Conservation (phyloP, 305 asterid genomes). For the Coffea humblotiana region DNA sequence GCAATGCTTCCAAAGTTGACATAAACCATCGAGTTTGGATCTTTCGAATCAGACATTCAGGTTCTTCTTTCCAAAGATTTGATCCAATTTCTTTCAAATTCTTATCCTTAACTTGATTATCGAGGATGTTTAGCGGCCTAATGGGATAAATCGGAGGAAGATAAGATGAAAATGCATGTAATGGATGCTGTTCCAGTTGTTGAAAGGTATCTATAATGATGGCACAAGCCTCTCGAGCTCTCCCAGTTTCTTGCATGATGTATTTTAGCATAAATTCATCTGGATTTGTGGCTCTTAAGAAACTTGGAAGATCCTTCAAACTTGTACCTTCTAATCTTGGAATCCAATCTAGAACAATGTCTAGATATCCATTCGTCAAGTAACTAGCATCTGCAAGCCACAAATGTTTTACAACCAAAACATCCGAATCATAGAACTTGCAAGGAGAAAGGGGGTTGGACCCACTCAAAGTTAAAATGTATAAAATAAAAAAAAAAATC, state of each 20-base stretch:
- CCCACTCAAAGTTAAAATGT: not conserved
- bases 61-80: constrained; percentile 59
- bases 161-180: not conserved
- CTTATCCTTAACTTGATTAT: constrained; percentile 24
- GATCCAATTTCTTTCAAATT: constrained; percentile 30
- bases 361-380: constrained; percentile 35
- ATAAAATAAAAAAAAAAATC: no score
- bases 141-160: constrained; percentile 47
- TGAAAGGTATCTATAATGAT: constrained; percentile 39
- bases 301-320: constrained; percentile 33
- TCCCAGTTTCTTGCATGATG: constrained; percentile 21
- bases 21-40: constrained; percentile 17
- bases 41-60: constrained; percentile 10
- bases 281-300: constrained; percentile 32
- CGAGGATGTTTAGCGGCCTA: constrained; percentile 52
- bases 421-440: not conserved
- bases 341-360: constrained; percentile 29
- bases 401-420: not conserved
- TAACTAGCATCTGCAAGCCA: constrained; percentile 26
- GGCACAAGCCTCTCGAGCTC: constrained; percentile 21
- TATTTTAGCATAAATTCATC: constrained; percentile 23
- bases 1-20: constrained; percentile 29
- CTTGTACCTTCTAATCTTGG: constrained; percentile 29
- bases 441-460: no score
- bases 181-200: constrained; percentile 28